These are phyloP conservation scores for Xenoacremonium recifei DNA, from an alignment of 2,329 filamentous ascomycete genomes.

Conservation along the genomic window DNA sequence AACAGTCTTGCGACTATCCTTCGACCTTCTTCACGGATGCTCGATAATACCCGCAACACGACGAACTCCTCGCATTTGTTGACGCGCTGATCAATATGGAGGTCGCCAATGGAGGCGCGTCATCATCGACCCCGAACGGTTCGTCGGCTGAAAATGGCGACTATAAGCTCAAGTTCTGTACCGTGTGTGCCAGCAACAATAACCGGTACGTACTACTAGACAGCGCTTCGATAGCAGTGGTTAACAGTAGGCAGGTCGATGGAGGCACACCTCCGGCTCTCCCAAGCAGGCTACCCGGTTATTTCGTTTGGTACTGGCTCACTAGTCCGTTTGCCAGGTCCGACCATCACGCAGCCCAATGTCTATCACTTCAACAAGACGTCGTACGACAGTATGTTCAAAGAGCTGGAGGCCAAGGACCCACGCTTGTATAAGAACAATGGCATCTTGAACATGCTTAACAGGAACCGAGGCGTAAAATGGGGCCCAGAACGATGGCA, in stretches of 20 bases:
- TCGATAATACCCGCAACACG: too few species aligned
- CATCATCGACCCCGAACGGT: constrained; percentile 38
- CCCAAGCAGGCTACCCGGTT: constrained; percentile 85
- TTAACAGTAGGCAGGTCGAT: constrained; percentile 50
- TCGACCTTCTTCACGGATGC: too few species aligned
- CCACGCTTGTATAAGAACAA: constrained; percentile 85
- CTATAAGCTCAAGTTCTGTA: constrained; percentile 94
- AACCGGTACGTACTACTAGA: constrained; percentile 67
- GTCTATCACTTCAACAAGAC: constrained; percentile 98
- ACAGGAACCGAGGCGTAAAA: constrained; percentile 87
- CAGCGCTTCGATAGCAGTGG: not conserved
- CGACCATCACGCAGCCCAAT: constrained; percentile 88
- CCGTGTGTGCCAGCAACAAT: constrained; percentile 98
- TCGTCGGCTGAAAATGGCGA: constrained; percentile 52
- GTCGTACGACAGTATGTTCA: constrained; percentile 92
- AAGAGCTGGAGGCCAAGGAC: constrained; percentile 85
- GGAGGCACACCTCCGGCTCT: constrained; percentile 95
- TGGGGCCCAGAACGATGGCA: constrained; percentile 97
- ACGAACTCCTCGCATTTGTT: too few species aligned
- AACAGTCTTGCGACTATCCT: too few species aligned
- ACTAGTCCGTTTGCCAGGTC: constrained; percentile 87
- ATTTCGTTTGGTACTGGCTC: constrained; percentile 98
- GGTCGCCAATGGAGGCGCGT: constrained; percentile 37
- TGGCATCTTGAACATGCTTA: constrained; percentile 92
- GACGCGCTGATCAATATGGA: constrained; percentile 46